Conservation (phyloP, 2,329 filamentous ascomycete species). For the Xylariales sp. region DNA sequence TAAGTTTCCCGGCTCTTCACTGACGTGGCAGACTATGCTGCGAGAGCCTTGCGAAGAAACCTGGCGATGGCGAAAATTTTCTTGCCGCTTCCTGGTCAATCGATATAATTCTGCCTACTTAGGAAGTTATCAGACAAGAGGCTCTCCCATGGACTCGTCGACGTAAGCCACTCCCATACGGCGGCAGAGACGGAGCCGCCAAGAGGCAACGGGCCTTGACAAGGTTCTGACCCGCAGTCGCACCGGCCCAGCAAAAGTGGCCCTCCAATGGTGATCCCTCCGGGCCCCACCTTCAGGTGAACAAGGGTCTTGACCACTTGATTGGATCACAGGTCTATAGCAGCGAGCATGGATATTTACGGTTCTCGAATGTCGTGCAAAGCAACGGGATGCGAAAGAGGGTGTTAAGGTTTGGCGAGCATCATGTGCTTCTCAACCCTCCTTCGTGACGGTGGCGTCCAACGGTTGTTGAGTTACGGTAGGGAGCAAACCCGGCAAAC, state of each 20-base stretch:
- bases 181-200: background rate
- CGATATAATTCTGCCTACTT: too few species aligned
- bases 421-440: background rate
- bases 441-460: background rate
- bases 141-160: too few species aligned
- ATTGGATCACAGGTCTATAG: slow-evolving; percentile 20
- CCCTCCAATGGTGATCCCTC: slow-evolving; percentile 24
- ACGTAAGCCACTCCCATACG: too few species aligned
- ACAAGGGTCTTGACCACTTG: slow-evolving; percentile 20
- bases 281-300: slow-evolving; percentile 21
- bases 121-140: too few species aligned
- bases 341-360: slow-evolving; percentile 14
- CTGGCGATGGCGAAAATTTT: too few species aligned
- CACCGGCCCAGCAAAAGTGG: slow-evolving; percentile 15
- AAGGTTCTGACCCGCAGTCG: slow-evolving; percentile 9
- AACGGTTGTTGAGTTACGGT: background rate
- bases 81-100: too few species aligned
- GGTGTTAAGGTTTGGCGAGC: slow-evolving; percentile 16
- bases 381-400: slow-evolving; percentile 24
- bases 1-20: background rate
- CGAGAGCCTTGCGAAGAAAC: too few species aligned
- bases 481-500: background rate
- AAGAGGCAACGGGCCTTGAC: slow-evolving; percentile 4
- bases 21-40: slow-evolving; percentile 6
- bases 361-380: slow-evolving; percentile 9